These are phyloP conservation scores for Bauhinia variegata DNA, from an alignment of 306 rosid genomes.

Conservation along the genomic window DNA sequence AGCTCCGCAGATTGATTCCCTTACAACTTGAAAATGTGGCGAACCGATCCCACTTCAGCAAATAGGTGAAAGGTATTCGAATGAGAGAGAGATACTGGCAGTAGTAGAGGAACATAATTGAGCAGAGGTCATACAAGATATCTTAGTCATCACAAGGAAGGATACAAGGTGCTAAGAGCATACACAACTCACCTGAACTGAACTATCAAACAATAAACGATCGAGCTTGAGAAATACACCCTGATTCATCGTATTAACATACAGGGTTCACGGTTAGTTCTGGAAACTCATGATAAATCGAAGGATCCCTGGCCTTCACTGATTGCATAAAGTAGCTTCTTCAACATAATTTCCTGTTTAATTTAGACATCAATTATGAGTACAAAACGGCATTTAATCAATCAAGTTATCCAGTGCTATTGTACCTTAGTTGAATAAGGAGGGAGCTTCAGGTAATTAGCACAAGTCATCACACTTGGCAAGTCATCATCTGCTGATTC, in stretches of 20 bases:
- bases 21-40: constrained; percentile 60
- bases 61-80: background rate
- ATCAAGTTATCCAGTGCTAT: background rate
- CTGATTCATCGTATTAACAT: constrained; percentile 62
- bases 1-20: constrained; percentile 57
- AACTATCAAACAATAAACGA: constrained; percentile 55
- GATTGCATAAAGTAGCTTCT: constrained; percentile 96
- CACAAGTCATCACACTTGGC: constrained; percentile 99
- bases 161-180: background rate
- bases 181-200: constrained; percentile 61
- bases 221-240: constrained; percentile 50
- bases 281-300: constrained; percentile 86
- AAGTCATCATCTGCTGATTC: constrained; percentile 93
- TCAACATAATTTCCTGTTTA: constrained; percentile 88
- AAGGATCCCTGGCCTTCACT: constrained; percentile 99
- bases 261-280: constrained; percentile 54
- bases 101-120: too few relatives aligned
- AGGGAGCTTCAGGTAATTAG: constrained; percentile 98
- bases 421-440: constrained; percentile 96
- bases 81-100: too few relatives aligned
- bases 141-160: background rate
- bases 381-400: constrained; percentile 17
- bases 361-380: constrained; percentile 26
- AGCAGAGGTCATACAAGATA: too few relatives aligned
- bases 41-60: constrained; percentile 48